Base-by-base conservation (phyloP, 1,139 yeast genomes). In the Suhomyces ambrosiae region DNA sequence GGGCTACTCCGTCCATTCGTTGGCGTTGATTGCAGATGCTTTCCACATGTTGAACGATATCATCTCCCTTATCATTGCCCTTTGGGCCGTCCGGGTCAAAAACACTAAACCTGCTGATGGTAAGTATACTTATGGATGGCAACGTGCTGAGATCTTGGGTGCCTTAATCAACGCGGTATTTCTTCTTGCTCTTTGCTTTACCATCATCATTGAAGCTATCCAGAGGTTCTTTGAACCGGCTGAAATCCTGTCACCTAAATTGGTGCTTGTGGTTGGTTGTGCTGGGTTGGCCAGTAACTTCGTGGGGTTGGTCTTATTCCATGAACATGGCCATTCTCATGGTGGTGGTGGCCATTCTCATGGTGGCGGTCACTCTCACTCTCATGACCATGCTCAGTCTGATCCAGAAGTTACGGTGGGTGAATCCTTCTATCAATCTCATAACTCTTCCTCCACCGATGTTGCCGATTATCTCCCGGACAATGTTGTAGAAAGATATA, bases 11-110 rank as follows among this genome's bases (percentile, higher is more conserved):
- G 96, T 89, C 23, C 94, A 90, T 59, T 90, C 97, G 2, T 72
- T 90, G 54, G 97, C 97, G 0, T 73, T 90, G 40, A 82, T 90
- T 45, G 97, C 97, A 2, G 98, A 94, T 59, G 85, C 97, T 1
- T 92, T 92, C 74, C 98, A 92, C 62, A 92, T 92, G 97, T 72
- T 92, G 48, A 92, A 92, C 63, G 98, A 92, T 64, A 87, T 92
- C 41, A 82, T 92, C 41, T 88, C 97, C 1, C 70, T 92, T 32
- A 52, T 90, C 16, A 92, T 92, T 38, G 98, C 98, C 0, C 70
- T 90, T 25, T 92, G 97, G 97, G 98, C 98, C 0, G 97, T 92
- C 17, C 77, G 79, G 47, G 96, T 89, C 16, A 89, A 96, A 42
- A 85, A 85, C 54, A 81, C 79, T 34, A 77, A 82, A 54, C 82